Base-by-base conservation (phyloP, 176 grass and related monocot species). In the Cocos nucifera region DNA sequence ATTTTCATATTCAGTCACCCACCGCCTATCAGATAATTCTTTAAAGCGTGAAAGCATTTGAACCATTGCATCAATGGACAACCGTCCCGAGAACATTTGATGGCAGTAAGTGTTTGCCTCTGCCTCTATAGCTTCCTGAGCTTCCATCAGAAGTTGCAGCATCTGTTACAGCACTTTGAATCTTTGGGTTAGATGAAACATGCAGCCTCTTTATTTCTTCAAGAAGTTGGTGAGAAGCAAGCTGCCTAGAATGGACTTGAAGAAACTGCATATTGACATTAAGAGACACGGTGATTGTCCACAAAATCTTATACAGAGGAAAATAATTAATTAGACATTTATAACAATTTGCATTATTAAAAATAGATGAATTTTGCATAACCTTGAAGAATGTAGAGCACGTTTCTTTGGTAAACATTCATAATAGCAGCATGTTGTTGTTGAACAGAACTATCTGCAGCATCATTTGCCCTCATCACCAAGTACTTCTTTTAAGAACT, bases 11-110 rank as follows among this genome's bases (percentile, higher is more conserved):
- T 29, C 29, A 64, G 0, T 16, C 58, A 66, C 67, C 26, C 54
- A 84, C 91, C 86, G 80, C 62, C 85, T 78, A 44, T 85, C 87
- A 73, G 79, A 75, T 56, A 87, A 96, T 73, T 96, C 92, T 81
- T 90, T 90, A 69, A 90, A 96, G 56, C 83, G 80, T 61, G 69
- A 39, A 69, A 96, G 92, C 87, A 85, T 96, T 75, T 96, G 83
- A 71, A 96, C 68, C 80, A 90, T 96, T 68, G 79, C 72, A 61
- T 96, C 92, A 71, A 80, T 67, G 72, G 52, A 78, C 61, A 96
- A 76, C 61, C 88, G 80, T 54, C 75, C 92, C 73, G 87, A 81
- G 71, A 96, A 96, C 92, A 96, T 87, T 62, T 96, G 87, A 35
- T 80, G 86, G 75, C 90, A 96, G 74, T 90, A 90, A 66, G 52